phyloP scores from a whole-genome alignment of 768 basidiomycete genomes.

The Pilatotrama ljubarskyi region DNA sequence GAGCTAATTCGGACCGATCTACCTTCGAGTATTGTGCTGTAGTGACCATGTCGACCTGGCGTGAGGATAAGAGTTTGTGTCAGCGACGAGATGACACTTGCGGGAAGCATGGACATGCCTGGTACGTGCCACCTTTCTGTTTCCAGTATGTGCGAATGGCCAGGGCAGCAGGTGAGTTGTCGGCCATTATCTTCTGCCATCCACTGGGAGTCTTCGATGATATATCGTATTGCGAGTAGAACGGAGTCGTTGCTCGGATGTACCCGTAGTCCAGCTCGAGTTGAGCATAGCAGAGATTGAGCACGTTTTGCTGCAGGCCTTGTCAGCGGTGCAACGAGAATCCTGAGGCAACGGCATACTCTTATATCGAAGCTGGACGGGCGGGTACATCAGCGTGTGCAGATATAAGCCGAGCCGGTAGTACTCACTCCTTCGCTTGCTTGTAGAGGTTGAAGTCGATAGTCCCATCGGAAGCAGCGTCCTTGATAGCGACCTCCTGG shows the following conservation, averaged over 20 bases:
- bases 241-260: constrained; percentile 48
- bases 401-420: not conserved
- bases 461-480: constrained; percentile 38
- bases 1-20: constrained; percentile 36
- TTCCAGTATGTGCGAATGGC: constrained; percentile 37
- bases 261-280: constrained; percentile 48
- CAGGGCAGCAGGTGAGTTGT: constrained; percentile 35
- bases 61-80: not conserved
- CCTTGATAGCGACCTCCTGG: constrained; percentile 39
- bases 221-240: constrained; percentile 44
- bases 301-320: constrained; percentile 37
- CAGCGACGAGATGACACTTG: not conserved
- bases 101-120: constrained; percentile 18
- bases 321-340: not conserved
- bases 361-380: constrained; percentile 41
- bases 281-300: constrained; percentile 46
- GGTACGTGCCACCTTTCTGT: constrained; percentile 23
- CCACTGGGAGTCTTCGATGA: constrained; percentile 29
- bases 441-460: constrained; percentile 44
- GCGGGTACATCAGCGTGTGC: not conserved
- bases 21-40: constrained; percentile 31
- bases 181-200: constrained; percentile 32
- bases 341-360: constrained; percentile 23
- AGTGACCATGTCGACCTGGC: constrained; percentile 39
- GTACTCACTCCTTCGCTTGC: constrained; percentile 39